phyloP scores from a whole-genome alignment of 768 basidiomycete species.

The Leccinum imitatum region DNA sequence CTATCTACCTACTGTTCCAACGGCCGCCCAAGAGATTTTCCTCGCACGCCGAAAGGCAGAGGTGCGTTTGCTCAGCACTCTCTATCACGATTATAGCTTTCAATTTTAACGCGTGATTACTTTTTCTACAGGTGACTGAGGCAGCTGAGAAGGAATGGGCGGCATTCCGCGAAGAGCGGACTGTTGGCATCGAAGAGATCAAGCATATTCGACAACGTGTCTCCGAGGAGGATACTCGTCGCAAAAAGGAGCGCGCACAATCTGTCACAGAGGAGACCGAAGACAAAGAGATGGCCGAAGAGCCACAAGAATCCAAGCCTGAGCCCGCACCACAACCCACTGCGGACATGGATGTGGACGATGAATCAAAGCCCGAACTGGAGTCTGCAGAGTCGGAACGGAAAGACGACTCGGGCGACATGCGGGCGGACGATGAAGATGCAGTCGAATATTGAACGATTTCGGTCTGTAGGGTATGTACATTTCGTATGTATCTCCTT shows the following conservation, averaged over 20 bases:
- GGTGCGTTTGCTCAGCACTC: slow-evolving; percentile 37
- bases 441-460: slow-evolving; percentile 68
- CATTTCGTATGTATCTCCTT: slow-evolving; percentile 25
- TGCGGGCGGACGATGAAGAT: slow-evolving; percentile 74
- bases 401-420: slow-evolving; percentile 52
- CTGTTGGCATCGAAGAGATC: slow-evolving; percentile 59
- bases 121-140: slow-evolving; percentile 48
- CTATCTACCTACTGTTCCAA: slow-evolving; percentile 70
- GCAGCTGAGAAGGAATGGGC: slow-evolving; percentile 70
- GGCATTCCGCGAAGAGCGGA: slow-evolving; percentile 60
- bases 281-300: slow-evolving; percentile 37
- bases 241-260: slow-evolving; percentile 40
- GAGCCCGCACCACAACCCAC: slow-evolving; percentile 25
- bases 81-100: neutral
- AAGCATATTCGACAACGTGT: slow-evolving; percentile 60
- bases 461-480: slow-evolving; percentile 28
- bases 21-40: slow-evolving; percentile 69
- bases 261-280: slow-evolving; percentile 32
- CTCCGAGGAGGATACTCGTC: slow-evolving; percentile 60
- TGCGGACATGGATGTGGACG: slow-evolving; percentile 37
- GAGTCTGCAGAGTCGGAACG: slow-evolving; percentile 43
- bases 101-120: slow-evolving; percentile 3
- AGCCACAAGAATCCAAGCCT: slow-evolving; percentile 17
- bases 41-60: slow-evolving; percentile 59
- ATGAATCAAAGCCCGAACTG: slow-evolving; percentile 33